A percentile compares a stretch with the other conserved stretches of the same genome.
Conservation (phyloP, 169 alveolate species). For the Eimeria zaria region DNA sequence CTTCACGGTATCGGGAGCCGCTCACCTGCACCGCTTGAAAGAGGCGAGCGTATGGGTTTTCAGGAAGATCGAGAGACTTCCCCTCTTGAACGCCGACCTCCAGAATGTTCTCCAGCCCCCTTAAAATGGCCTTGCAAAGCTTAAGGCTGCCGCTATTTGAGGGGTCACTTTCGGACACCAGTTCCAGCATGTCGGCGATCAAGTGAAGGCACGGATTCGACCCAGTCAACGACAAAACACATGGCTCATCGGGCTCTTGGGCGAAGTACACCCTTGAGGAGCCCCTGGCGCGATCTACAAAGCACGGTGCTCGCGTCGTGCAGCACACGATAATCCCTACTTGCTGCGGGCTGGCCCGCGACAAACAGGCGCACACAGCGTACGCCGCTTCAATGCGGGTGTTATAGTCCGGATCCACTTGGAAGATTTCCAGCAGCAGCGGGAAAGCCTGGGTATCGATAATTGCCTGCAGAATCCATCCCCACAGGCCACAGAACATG, state of each 20-base stretch:
- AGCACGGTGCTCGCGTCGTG: constrained; percentile 87
- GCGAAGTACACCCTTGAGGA: constrained; percentile 32
- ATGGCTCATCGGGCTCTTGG: constrained; percentile 75
- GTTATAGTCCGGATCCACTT: constrained; percentile 91
- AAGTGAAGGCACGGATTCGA: constrained; percentile 89
- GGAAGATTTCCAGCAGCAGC: constrained; percentile 90
- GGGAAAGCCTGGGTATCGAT: constrained; percentile 92
- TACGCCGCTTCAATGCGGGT: constrained; percentile 94
- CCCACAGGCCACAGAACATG: neutral
- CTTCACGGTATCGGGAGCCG: neutral
- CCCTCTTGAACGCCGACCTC: constrained; percentile 92
- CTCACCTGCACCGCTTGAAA: constrained; percentile 90
- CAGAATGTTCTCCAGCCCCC: constrained; percentile 92
- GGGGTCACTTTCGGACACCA: constrained; percentile 92
- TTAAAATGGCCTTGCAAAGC: constrained; percentile 91
- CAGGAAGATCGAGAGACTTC: constrained; percentile 89
- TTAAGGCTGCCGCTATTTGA: constrained; percentile 91
- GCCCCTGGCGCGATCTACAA: constrained; percentile 74
- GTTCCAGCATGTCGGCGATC: constrained; percentile 92
- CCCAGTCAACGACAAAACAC: constrained; percentile 77
- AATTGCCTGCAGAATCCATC: constrained; percentile 86
- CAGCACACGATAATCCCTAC: constrained; percentile 93
- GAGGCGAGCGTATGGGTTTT: constrained; percentile 93
- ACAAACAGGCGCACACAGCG: constrained; percentile 94
- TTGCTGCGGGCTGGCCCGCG: constrained; percentile 91